Base-by-base conservation (phyloP, 2,329 filamentous ascomycete species). In the Graphiopsis chlorocephala region DNA sequence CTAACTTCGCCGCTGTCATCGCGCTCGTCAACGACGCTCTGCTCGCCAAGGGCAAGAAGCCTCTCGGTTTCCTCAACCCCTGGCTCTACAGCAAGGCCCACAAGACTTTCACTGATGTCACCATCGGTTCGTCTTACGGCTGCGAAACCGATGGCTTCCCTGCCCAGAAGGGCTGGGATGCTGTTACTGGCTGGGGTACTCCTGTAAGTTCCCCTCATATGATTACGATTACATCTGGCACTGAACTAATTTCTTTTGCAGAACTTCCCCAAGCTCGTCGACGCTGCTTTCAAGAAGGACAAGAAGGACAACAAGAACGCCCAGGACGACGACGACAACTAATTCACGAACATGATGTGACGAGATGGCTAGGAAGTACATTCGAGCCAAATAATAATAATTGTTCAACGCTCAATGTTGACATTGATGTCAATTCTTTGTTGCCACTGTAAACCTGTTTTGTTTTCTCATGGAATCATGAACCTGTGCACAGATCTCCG, bases 11-110 rank as follows among this genome's bases (percentile, higher is more conserved):
- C 0, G 84, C 81, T 7, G 79, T 90, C 58, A 79, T 90, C 56
- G 79, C 84, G 1, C 80, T 90, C 4, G 77, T 90, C 65, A 90
- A 90, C 69, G 87, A 90, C 69, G 86, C 84, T 1, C 78, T 86
- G 33, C 73, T 89, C 31, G 77, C 80, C 0, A 75, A 74, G 3
- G 83, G 83, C 5, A 81, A 84, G 72, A 72, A 80, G 0, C 73
- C 80, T 0, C 76, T 88, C 53, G 86, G 86, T 0, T 88, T 85
- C 77, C 66, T 88, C 47, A 88, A 88, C 69, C 85, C 85, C 0
- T 86, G 84, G 83, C 69, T 88, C 3, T 88, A 88, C 71, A 76
- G 76, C 8, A 72, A 73, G 55, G 82, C 80, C 2, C 79, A 79
- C 65, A 73, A 78, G 67, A 83, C 78, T 0, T 77, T 86, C 23